Evolutionary conservation across 257 asterid genomes (phyloP), one percentile per base, ranked within the genome.

Genomic region (Nicotiana undulata): DNA sequence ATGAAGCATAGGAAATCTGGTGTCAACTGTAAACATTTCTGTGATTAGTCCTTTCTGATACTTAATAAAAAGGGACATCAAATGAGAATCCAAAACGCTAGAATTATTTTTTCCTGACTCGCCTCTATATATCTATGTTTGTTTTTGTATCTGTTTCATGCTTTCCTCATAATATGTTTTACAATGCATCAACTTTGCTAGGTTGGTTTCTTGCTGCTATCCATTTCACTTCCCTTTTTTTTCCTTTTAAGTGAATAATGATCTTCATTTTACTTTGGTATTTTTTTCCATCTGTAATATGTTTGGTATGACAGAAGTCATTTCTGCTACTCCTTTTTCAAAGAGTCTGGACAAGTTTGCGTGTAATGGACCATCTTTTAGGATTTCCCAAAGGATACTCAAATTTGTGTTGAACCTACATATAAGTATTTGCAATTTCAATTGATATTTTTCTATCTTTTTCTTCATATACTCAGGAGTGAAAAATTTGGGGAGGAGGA

Each of bases 401-500:
- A 22, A 60, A 60, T 61, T 24, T 61, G 16, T 44, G 29, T 34
- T 32, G 29, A 44, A 17, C 28, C 16, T 9, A 17, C 6, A 44
- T 31, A 20, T 6, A 1, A 18, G 24, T 34, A 13, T 8, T 31
- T 8, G 29, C 76, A 56, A n/a, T n/a, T 32, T 56, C 55, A 3
- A 8, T 56, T 13, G 24, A 22, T 12, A 46, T 49, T 74, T 49
- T 29, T 77, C 29, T 28, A 28, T 22, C 58, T 17, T 79, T 0
- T n/a, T 32, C 61, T 56, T 83, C 51, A 24, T 59, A 6, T 49
- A 64, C 52, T 32, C 84, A 84, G 84, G 44, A 84, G 84, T 0
- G 86, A 84, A 66, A 81, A 59, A 77, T 84, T 80, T 58, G 86
- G 86, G 28, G 86, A 80, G 72, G 75, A 63, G 63, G 31, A 84